Evolutionary conservation across 2,329 filamentous ascomycete species (phyloP).

Genomic region (Blumeriella jaapii): DNA sequence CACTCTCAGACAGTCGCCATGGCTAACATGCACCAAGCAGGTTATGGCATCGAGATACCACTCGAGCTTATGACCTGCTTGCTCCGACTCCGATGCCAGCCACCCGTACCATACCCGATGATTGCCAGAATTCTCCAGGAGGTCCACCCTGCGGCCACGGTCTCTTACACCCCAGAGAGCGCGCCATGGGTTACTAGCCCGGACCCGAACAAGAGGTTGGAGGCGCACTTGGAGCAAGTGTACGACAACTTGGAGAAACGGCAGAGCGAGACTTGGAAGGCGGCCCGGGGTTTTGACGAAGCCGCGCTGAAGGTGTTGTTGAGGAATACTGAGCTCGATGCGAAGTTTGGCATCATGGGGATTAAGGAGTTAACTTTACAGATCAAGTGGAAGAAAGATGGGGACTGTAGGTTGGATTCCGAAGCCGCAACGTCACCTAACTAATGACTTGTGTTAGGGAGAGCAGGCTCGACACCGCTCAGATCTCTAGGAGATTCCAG

Average conservation of each 20-base stretch:
- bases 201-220: slow-evolving; percentile 5
- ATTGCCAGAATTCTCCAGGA: slow-evolving; percentile 9
- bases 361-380: slow-evolving; percentile 45
- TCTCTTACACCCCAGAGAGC: neutral
- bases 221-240: slow-evolving; percentile 4
- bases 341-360: slow-evolving; percentile 38
- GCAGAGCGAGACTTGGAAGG: slow-evolving; percentile 6
- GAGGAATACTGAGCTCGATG: slow-evolving; percentile 38
- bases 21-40: too few species aligned
- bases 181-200: neutral
- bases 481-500: neutral
- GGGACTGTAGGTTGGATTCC: slow-evolving; percentile 15
- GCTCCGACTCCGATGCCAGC: slow-evolving; percentile 12
- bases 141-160: slow-evolving; percentile 2
- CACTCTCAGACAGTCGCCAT: too few species aligned
- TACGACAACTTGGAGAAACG: slow-evolving; percentile 5
- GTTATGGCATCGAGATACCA: too few species aligned
- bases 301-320: slow-evolving; percentile 45
- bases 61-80: slow-evolving; percentile 16
- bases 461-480: slow-evolving; percentile 2
- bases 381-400: slow-evolving; percentile 40
- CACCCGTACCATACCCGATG: slow-evolving; percentile 11
- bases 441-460: neutral
- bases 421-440: too few species aligned
- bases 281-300: slow-evolving; percentile 22